Conservation (phyloP, 352 stramenopile genomes). For the Phytophthora sansomeana region DNA sequence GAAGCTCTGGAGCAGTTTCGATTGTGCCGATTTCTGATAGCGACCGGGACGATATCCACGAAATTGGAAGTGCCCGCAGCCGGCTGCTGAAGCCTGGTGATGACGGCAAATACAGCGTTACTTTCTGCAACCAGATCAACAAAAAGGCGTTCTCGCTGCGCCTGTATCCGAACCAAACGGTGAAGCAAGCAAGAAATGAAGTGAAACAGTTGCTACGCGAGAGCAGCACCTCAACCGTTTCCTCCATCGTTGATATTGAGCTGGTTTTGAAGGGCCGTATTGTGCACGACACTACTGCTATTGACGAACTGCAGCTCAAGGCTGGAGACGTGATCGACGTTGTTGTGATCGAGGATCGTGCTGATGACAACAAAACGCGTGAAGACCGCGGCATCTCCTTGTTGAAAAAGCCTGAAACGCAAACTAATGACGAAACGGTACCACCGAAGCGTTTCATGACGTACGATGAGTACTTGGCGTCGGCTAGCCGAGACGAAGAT, state of each 20-base stretch:
- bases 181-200: conserved; percentile 65
- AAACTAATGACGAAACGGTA: conserved; percentile 29
- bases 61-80: conserved; percentile 36
- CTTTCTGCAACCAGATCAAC: conserved; percentile 75
- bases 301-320: conserved; percentile 66
- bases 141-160: conserved; percentile 75
- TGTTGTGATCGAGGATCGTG: conserved; percentile 69
- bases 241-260: conserved; percentile 61
- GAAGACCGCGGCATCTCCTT: conserved; percentile 37
- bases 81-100: conserved; percentile 52
- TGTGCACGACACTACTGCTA: conserved; percentile 47
- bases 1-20: conserved; percentile 38
- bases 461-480: conserved; percentile 82
- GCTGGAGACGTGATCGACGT: conserved; percentile 75
- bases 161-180: conserved; percentile 54
- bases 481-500: conserved; percentile 63
- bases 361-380: conserved; percentile 39
- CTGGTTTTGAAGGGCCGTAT: conserved; percentile 71
- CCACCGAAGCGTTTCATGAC: conserved; percentile 76
- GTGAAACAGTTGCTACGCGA: conserved; percentile 66
- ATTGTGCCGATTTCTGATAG: conserved; percentile 67
- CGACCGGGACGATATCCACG: conserved; percentile 40
- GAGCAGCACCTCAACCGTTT: conserved; percentile 41
- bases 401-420: conserved; percentile 44
- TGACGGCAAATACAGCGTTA: conserved; percentile 65